Percentiles rank a stretch among this genome's conserved stretches.
Conservation (phyloP, 257 asterid species). For the Nicotiana attenuata region DNA sequence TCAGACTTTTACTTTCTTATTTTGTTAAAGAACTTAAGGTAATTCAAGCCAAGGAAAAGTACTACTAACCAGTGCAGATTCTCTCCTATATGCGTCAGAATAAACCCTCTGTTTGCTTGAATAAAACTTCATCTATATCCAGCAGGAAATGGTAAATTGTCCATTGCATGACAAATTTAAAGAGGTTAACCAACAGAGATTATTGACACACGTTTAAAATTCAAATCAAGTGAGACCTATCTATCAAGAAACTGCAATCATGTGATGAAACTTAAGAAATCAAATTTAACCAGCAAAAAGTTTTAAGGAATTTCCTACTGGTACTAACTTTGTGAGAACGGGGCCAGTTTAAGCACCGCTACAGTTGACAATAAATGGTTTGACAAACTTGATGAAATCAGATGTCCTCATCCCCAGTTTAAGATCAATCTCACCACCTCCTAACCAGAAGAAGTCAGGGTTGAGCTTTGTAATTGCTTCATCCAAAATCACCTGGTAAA, state of each 20-base stretch:
- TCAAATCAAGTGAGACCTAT: not conserved
- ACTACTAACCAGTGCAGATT: too few species aligned
- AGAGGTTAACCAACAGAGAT: not conserved
- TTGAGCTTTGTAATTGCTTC: constrained; percentile 72
- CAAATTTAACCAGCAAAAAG: not conserved
- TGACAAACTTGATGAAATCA: constrained; percentile 55
- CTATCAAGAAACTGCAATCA: not conserved
- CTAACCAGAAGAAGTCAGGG: constrained; percentile 92
- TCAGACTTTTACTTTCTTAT: too few species aligned
- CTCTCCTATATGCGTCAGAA: too few species aligned
- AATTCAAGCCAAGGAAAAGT: too few species aligned
- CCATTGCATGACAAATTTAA: not conserved
- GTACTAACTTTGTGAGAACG: not conserved
- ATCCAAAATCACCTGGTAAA: constrained; percentile 76
- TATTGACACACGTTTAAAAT: not conserved
- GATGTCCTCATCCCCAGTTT: constrained; percentile 66
- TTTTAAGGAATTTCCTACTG: not conserved
- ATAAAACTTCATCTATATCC: not conserved
- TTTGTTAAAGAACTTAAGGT: too few species aligned
- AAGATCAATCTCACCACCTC: constrained; percentile 91
- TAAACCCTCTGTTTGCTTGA: too few species aligned
- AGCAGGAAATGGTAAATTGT: not conserved
- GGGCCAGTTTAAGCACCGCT: constrained; percentile 33
- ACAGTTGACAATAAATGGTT: constrained; percentile 76
- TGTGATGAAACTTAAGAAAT: not conserved